Conservation (phyloP, 2,329 filamentous ascomycete species). For the Apiospora pterosperma region DNA sequence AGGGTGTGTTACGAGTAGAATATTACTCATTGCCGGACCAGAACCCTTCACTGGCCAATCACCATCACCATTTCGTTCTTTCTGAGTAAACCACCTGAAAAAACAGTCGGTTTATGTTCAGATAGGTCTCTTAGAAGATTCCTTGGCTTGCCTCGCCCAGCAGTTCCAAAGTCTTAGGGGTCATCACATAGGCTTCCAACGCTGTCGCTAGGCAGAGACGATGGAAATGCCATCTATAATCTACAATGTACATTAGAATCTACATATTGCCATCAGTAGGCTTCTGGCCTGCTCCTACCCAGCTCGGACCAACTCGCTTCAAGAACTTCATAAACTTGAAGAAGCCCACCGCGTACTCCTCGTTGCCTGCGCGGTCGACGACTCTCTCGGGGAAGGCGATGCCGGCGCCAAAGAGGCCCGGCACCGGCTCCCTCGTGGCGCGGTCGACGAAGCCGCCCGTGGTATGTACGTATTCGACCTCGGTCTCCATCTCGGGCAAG, state of each 20-base stretch:
- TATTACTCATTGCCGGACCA: too few relatives aligned
- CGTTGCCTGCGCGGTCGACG: slow-evolving; percentile 57
- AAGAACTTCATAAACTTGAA: slow-evolving; percentile 65
- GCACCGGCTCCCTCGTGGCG: slow-evolving; percentile 35
- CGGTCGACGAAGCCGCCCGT: slow-evolving; percentile 45
- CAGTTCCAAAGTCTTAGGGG: too few relatives aligned
- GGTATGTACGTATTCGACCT: slow-evolving; percentile 27
- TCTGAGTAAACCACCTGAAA: too few relatives aligned
- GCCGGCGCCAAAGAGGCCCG: slow-evolving; percentile 56
- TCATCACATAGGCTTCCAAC: too few relatives aligned
- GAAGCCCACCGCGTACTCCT: slow-evolving; percentile 60
- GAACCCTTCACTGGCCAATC: too few relatives aligned
- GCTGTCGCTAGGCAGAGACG: too few relatives aligned
- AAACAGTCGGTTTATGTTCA: too few relatives aligned
- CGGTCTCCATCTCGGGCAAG: slow-evolving; percentile 39
- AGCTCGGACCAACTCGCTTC: slow-evolving; percentile 50
- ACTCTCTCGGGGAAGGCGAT: slow-evolving; percentile 63
- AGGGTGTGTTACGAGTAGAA: too few relatives aligned
- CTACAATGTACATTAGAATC: not conserved
- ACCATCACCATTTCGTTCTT: too few relatives aligned
- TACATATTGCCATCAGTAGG: not conserved
- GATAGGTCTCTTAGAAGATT: too few relatives aligned
- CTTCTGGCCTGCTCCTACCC: slow-evolving; percentile 27
- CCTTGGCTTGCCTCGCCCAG: too few relatives aligned
- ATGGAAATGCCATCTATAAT: too few relatives aligned